Percentiles rank a stretch among this genome's conserved stretches.
phyloP scores from a whole-genome alignment of 805 yeast species.

The Candida pseudoglaebosa region DNA sequence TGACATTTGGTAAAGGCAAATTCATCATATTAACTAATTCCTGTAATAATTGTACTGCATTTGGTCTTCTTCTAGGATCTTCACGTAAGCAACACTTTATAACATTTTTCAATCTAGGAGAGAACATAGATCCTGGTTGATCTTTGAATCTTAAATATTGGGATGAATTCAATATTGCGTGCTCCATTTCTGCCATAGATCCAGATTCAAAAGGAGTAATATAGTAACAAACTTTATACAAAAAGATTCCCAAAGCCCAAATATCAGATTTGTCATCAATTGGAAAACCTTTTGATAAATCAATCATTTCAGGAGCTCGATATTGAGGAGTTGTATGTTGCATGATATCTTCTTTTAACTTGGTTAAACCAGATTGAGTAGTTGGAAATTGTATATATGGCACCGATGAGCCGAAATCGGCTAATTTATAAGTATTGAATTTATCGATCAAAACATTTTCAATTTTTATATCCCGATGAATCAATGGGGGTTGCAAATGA shows the following conservation, averaged over 20 bases:
- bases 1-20: conserved; percentile 36
- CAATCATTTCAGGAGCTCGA: conserved; percentile 82
- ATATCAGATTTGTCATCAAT: conserved; percentile 80
- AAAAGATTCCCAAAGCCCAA: conserved; percentile 80
- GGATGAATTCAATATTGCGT: conserved; percentile 56
- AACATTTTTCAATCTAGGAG: conserved; percentile 58
- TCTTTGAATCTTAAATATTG: conserved; percentile 48
- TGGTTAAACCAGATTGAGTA: conserved; percentile 54
- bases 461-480: conserved; percentile 79
- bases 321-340: conserved; percentile 84
- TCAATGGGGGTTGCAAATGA: conserved; percentile 61
- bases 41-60: conserved; percentile 64
- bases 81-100: conserved; percentile 58
- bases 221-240: conserved; percentile 75
- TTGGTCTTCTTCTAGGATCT: conserved; percentile 71
- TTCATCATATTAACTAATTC: conserved; percentile 64
- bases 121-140: conserved; percentile 43
- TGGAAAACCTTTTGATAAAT: conserved; percentile 61
- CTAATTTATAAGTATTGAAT: conserved; percentile 58
- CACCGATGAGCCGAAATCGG: conserved; percentile 82
- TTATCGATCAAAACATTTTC: conserved; percentile 70
- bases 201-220: conserved; percentile 74
- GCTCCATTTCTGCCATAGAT: conserved; percentile 43
- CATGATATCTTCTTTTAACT: conserved; percentile 64
- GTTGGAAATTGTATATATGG: conserved; percentile 61